Evolutionary conservation across 2,329 filamentous ascomycete species (phyloP).

Genomic region (Diaporthe sp.): DNA sequence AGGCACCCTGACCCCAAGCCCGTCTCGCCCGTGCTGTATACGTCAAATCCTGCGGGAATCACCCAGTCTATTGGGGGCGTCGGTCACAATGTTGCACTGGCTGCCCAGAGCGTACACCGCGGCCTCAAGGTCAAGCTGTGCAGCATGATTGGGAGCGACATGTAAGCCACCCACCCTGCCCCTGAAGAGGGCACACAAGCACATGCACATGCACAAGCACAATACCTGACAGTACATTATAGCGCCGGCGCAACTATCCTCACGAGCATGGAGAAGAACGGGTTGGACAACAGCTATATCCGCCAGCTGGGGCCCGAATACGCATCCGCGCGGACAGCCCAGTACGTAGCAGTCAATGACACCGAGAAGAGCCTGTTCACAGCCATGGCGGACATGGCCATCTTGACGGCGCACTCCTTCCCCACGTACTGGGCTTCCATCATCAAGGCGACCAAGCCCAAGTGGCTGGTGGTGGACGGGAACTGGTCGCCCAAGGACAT

Average conservation of each 20-base stretch:
- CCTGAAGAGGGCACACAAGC: background rate
- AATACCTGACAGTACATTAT: conserved; percentile 36
- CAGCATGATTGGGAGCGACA: conserved; percentile 85
- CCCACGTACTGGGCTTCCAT: conserved; percentile 71
- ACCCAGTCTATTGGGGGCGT: conserved; percentile 90
- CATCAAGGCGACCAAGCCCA: conserved; percentile 70
- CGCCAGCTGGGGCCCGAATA: conserved; percentile 64
- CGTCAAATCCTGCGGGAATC: conserved; percentile 88
- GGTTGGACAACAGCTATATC: conserved; percentile 76
- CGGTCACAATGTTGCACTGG: conserved; percentile 90
- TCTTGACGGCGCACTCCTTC: conserved; percentile 73
- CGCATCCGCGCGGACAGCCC: conserved; percentile 78
- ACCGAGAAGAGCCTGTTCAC: conserved; percentile 85
- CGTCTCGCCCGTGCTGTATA: conserved; percentile 71
- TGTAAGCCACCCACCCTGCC: conserved; percentile 60
- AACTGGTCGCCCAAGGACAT: conserved; percentile 84
- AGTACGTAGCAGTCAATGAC: conserved; percentile 94
- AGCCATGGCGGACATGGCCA: conserved; percentile 96
- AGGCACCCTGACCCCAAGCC: conserved; percentile 45
- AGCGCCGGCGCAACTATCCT: conserved; percentile 82
- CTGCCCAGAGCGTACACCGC: conserved; percentile 78
- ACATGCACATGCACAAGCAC: background rate
- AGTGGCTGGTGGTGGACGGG: conserved; percentile 86
- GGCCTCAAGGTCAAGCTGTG: conserved; percentile 76
- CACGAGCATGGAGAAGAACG: conserved; percentile 72